Percentiles rank a stretch among this genome's conserved stretches.
Conservation (phyloP, 73 alveolate species). For the Uronychia binucleata region DNA sequence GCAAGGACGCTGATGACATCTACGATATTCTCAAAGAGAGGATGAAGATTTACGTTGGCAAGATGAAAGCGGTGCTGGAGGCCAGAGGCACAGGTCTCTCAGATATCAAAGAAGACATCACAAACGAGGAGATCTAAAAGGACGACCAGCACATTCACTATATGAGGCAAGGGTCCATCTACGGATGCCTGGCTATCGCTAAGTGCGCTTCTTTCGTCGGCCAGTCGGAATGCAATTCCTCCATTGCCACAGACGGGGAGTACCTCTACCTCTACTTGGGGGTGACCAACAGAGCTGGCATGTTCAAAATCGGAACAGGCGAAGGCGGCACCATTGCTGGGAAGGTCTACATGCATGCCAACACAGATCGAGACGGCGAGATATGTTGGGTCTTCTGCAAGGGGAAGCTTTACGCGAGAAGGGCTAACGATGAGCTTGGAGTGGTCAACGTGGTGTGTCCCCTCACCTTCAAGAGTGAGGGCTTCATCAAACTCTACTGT, state of each 20-base stretch:
- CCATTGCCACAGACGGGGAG: constrained; percentile 81
- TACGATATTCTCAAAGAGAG: constrained; percentile 12
- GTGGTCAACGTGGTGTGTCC: constrained; percentile 67
- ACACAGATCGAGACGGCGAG: constrained; percentile 76
- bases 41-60: constrained; percentile 17
- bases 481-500: constrained; percentile 69
- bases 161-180: constrained; percentile 53
- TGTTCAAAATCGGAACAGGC: constrained; percentile 90
- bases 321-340: constrained; percentile 81
- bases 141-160: constrained; percentile 35
- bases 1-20: constrained; percentile 46
- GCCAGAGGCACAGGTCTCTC: constrained; percentile 4
- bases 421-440: constrained; percentile 72
- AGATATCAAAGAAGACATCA: constrained; percentile 1
- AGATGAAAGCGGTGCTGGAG: constrained; percentile 17
- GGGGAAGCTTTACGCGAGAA: constrained; percentile 77
- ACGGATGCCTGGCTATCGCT: constrained; percentile 71
- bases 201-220: constrained; percentile 48
- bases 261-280: constrained; percentile 71
- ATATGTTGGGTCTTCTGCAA: constrained; percentile 80
- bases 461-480: constrained; percentile 60
- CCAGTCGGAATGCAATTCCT: constrained; percentile 50
- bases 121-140: constrained; percentile 19
- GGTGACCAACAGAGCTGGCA: constrained; percentile 73
- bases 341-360: constrained; percentile 68